Evolutionary conservation across 2,329 filamentous ascomycete species (phyloP).

Genomic region (Davidsoniella australis): DNA sequence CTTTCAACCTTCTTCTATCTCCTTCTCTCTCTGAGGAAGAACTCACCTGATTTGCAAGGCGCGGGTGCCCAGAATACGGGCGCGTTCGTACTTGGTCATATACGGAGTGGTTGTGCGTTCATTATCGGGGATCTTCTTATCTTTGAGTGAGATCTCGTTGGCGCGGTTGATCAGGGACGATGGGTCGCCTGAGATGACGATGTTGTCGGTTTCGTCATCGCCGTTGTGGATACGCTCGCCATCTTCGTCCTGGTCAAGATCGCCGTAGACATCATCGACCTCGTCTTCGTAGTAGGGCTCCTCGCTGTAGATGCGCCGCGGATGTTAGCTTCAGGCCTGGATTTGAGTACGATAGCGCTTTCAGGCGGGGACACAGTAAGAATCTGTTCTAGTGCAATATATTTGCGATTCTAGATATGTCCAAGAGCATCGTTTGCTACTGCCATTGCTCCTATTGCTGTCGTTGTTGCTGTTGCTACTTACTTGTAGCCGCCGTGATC

Average conservation of each 20-base stretch:
- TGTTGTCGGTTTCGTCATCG: slow-evolving; percentile 39
- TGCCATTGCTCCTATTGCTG: no score
- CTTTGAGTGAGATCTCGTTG: slow-evolving; percentile 40
- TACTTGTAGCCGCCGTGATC: slow-evolving; percentile 44
- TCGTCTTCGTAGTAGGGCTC: slow-evolving; percentile 58
- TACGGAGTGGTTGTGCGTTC: slow-evolving; percentile 88
- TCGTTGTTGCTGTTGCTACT: slow-evolving; percentile 17
- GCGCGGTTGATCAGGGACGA: slow-evolving; percentile 36
- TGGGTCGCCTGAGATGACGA: slow-evolving; percentile 45
- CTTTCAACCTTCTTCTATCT: neutral
- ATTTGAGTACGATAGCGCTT: neutral
- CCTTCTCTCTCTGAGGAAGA: neutral
- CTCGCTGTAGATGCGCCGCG: slow-evolving; percentile 29
- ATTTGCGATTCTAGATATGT: neutral
- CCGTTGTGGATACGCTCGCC: slow-evolving; percentile 34
- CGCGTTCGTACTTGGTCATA: slow-evolving; percentile 98
- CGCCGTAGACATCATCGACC: slow-evolving; percentile 37
- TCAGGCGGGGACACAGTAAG: neutral
- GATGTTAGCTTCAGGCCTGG: slow-evolving; percentile 13
- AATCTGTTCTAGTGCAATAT: neutral
- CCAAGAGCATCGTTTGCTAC: neutral
- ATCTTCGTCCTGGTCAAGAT: slow-evolving; percentile 33
- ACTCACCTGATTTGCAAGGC: slow-evolving; percentile 86
- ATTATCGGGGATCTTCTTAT: slow-evolving; percentile 83
- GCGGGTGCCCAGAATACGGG: slow-evolving; percentile 80